Conservation (phyloP, 139 green algal genomes). For the Marvania coccoides region DNA sequence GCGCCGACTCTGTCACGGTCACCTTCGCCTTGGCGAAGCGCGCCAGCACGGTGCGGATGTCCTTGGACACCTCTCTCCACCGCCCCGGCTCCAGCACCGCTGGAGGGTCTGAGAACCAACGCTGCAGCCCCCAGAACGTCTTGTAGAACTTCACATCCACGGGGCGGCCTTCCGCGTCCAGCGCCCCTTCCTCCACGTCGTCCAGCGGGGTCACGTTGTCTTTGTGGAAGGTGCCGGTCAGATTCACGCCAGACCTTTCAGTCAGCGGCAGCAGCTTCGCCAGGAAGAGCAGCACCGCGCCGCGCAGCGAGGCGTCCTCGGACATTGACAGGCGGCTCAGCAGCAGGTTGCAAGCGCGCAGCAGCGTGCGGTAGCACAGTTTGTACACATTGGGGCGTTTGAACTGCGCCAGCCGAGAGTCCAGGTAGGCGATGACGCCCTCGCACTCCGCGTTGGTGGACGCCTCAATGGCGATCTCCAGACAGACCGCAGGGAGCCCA, state of each 20-base stretch:
- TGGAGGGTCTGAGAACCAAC: constrained; percentile 18
- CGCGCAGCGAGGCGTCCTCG: constrained; percentile 42
- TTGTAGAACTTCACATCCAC: constrained; percentile 59
- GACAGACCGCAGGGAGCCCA: constrained; percentile 1
- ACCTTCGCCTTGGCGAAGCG: constrained; percentile 20
- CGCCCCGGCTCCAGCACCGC: constrained; percentile 9
- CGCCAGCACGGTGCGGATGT: constrained; percentile 22
- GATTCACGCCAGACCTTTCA: constrained; percentile 51
- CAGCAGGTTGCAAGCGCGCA: constrained; percentile 57
- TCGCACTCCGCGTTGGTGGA: constrained; percentile 14
- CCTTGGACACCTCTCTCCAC: constrained; percentile 14
- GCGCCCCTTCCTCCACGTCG: constrained; percentile 33
- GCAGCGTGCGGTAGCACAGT: constrained; percentile 35
- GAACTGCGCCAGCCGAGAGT: constrained; percentile 7
- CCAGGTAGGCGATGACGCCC: constrained; percentile 29
- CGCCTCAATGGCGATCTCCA: constrained; percentile 28
- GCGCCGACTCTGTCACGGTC: constrained; percentile 12
- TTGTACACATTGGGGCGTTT: constrained; percentile 1
- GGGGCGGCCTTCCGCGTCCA: constrained; percentile 37
- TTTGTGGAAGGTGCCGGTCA: constrained; percentile 39
- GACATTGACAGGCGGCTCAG: constrained; percentile 44
- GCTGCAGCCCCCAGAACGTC: constrained; percentile 74
- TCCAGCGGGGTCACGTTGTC: constrained; percentile 43
- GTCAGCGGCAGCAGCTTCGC: constrained; percentile 44
- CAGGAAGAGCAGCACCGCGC: constrained; percentile 50